Conservation (phyloP, 202 grass and related monocot species). For the Saccharum hybrid region DNA sequence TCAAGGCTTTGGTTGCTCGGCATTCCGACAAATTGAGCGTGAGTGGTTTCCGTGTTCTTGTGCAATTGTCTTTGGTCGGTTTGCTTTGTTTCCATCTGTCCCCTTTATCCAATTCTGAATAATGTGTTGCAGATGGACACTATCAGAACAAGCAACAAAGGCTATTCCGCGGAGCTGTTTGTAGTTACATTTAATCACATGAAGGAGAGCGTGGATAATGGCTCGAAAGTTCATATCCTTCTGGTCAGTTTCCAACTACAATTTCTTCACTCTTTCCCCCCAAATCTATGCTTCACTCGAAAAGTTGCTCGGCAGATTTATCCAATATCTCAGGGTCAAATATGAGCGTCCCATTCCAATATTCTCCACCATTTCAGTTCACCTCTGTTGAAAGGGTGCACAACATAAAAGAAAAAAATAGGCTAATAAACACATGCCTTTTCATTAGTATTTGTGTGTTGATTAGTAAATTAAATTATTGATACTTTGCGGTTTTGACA, state of each 20-base stretch:
- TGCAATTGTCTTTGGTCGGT: not conserved
- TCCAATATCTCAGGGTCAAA: not conserved
- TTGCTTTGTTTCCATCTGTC: not conserved
- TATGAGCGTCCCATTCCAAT: not conserved
- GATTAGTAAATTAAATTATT: slow-evolving; percentile 46
- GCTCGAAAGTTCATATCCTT: slow-evolving; percentile 66
- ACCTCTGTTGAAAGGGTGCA: too few species aligned
- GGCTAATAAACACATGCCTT: too few species aligned
- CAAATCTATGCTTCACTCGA: not conserved
- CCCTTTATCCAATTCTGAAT: slow-evolving; percentile 1
- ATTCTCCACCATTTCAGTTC: not conserved
- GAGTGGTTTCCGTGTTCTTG: slow-evolving; percentile 49
- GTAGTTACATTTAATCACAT: slow-evolving; percentile 77
- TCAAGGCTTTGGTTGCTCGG: slow-evolving; percentile 65
- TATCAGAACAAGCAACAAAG: slow-evolving; percentile 65
- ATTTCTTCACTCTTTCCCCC: not conserved
- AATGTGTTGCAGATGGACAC: slow-evolving; percentile 72
- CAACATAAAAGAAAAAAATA: too few species aligned
- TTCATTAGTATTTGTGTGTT: too few species aligned
- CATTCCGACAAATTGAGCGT: slow-evolving; percentile 75
- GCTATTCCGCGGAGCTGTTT: slow-evolving; percentile 71
- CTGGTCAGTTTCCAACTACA: slow-evolving; percentile 66
- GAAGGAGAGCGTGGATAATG: slow-evolving; percentile 48
- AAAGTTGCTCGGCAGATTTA: not conserved
- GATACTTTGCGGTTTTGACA: slow-evolving; percentile 80